Percentiles rank a stretch among this genome's conserved stretches.
Evolutionary conservation across 2,329 filamentous ascomycete species (phyloP).

Genomic region (Sporothrix sp.): DNA sequence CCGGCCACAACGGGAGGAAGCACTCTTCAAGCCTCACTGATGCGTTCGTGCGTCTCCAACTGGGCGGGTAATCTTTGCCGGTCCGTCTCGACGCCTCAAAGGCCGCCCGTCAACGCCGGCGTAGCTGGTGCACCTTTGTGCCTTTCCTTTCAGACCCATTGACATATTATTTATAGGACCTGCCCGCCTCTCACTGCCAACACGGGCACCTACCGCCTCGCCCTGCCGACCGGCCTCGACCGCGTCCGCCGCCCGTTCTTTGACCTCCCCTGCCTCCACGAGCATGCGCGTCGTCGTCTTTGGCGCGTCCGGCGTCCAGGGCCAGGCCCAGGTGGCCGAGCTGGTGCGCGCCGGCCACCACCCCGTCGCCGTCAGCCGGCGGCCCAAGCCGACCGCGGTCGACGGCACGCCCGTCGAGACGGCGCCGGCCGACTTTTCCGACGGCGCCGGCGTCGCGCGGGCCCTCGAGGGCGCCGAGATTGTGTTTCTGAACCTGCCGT

Average conservation of each 20-base stretch:
- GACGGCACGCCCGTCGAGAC: constrained; percentile 18
- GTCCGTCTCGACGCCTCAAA: neutral
- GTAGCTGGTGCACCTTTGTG: too few species aligned
- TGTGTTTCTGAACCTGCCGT: constrained; percentile 22
- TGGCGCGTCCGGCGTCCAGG: constrained; percentile 23
- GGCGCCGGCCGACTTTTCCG: constrained; percentile 18
- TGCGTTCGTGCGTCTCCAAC: too few species aligned
- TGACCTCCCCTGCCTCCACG: too few species aligned
- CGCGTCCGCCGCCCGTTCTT: too few species aligned
- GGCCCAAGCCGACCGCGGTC: constrained; percentile 16
- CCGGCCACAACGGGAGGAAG: too few species aligned
- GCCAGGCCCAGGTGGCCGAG: constrained; percentile 21
- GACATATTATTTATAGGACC: too few species aligned
- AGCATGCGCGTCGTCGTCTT: constrained; percentile 23
- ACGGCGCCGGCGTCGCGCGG: constrained; percentile 11
- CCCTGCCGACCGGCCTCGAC: too few species aligned
- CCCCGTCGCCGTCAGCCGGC: constrained; percentile 22
- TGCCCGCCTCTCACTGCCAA: too few species aligned
- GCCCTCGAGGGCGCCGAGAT: constrained; percentile 17
- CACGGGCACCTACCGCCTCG: too few species aligned
- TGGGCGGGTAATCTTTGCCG: constrained; percentile 9
- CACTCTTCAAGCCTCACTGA: too few species aligned
- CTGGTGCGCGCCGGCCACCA: constrained; percentile 19
- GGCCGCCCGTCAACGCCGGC: too few species aligned
- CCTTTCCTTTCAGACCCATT: too few species aligned